phyloP scores from a whole-genome alignment of 768 basidiomycete species.

The Favolaschia claudopus region DNA sequence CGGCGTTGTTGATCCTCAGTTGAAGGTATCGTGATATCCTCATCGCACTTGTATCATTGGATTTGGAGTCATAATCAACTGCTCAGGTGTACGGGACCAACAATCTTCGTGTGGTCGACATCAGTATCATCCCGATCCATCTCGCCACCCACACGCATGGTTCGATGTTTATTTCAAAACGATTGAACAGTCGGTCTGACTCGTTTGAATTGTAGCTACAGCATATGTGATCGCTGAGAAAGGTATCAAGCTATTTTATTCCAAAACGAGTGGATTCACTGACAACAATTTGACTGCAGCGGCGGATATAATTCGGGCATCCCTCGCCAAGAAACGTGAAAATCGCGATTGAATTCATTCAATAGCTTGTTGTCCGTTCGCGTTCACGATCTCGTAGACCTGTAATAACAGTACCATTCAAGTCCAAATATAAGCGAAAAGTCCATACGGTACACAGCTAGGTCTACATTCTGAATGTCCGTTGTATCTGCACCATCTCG shows the following conservation, averaged over 20 bases:
- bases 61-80: neutral
- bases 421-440: too few species aligned
- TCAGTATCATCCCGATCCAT: slow-evolving; percentile 18
- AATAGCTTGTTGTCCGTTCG: too few species aligned
- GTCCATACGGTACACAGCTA: too few species aligned
- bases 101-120: slow-evolving; percentile 48
- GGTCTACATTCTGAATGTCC: too few species aligned
- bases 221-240: slow-evolving; percentile 58
- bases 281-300: slow-evolving; percentile 14
- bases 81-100: slow-evolving; percentile 64
- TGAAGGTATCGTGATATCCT: slow-evolving; percentile 44
- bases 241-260: slow-evolving; percentile 36
- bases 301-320: slow-evolving; percentile 29
- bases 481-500: too few species aligned
- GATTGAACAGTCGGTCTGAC: neutral
- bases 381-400: too few species aligned
- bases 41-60: neutral
- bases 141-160: slow-evolving; percentile 20
- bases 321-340: too few species aligned
- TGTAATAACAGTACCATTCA: too few species aligned
- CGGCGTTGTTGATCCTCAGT: slow-evolving; percentile 58
- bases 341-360: too few species aligned
- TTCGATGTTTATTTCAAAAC: neutral
- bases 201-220: slow-evolving; percentile 35
- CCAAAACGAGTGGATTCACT: neutral